Evolutionary conservation across 208 protist genomes (phyloP), one percentile per base, ranked within the genome.

Genomic region (Strigomonas galati): DNA sequence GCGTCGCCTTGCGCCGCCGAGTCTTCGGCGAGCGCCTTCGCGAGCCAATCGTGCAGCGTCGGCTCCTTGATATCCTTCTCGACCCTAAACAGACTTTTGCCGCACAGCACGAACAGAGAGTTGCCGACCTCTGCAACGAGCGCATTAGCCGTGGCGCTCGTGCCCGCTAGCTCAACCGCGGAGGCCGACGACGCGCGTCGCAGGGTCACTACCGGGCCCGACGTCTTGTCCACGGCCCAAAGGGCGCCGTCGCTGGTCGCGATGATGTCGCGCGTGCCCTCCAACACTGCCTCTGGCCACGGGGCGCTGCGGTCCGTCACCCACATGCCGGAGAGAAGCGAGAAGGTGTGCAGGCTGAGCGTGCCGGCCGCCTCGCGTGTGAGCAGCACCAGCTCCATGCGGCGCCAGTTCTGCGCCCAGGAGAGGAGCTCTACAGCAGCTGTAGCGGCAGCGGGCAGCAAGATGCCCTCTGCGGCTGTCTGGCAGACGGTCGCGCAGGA

Each of bases 211-310:
- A 62, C 23, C 21, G 71, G 54, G 0, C 65, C 67, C 6, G 76
- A 74, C 24, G 66, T 57, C 6, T 54, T 66, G 65, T 81, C 81
- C 23, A 78, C 74, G 19, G 72, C 43, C 77, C 73, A 87, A 51
- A 81, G 58, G 26, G 65, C 62, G 5, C 64, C 57, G 30, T 66
- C 68, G 24, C 73, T 64, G 31, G 46, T 37, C 58, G 77, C 70
- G 51, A 69, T 67, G 2, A 83, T 14, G 35, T 75, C 74, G 0
- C 63, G 43, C 15, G 68, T 52, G 5, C 21, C 23, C 15, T 3
- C 23, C 54, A 82, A 51, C 26, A 48, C 56, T 0, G 48, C 69
- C 28, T 21, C 32, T 23, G 51, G 49, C 0, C 70, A 1, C 19
- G 35, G 37, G 49, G 35, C 19, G 32, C 44, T 14, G 27, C 32